Evolutionary conservation across 345 rosid genomes (phyloP), one percentile per base, ranked within the genome.

Genomic region (Raphanus sativus): DNA sequence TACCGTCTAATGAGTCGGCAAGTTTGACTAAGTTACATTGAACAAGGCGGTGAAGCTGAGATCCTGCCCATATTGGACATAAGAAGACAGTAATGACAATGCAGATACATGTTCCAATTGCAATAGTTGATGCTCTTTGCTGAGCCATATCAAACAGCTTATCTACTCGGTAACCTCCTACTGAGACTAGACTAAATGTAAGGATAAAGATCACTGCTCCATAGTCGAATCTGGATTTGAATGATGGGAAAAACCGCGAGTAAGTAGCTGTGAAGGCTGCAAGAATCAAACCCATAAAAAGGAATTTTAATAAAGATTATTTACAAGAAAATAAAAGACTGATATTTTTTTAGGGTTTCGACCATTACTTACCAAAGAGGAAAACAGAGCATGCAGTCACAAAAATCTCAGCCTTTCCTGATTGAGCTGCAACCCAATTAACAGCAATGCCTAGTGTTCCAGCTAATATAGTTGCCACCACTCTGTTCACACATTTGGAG

Each of bases 11-110:
- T 26, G 94, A 89, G 75, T 80, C 77, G 0, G 89, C 87, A 4
- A 90, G 89, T 62, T 86, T 92, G 21, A 81, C 93, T 69, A 89
- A 55, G 76, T 92, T 89, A 11, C 73, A 83, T 40, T 76, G 82
- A 73, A 84, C 77, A 64, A 89, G 84, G 65, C 61, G 75, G 75
- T 92, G 93, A 75, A 92, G 96, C 80, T 92, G 90, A 32, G 66
- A 64, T 8, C 96, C 94, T 3, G 94, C 98, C 96, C 96, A 92
- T 6, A 88, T 83, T 64, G 94, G 98, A 65, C 79, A 90, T 61
- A 87, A 42, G 55, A 86, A 55, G 79, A 85, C 85, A 85, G 86
- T 83, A 38, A 85, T 81, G 62, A 89, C 34, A 55, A 90, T 77
- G 85, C 92, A 89, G 3, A 89, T 55, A 48, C 90, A 79, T 36